A percentile compares a stretch with the other conserved stretches of the same genome.
Conservation (phyloP, 352 stramenopile species). For the Pythium scleroteichum region DNA sequence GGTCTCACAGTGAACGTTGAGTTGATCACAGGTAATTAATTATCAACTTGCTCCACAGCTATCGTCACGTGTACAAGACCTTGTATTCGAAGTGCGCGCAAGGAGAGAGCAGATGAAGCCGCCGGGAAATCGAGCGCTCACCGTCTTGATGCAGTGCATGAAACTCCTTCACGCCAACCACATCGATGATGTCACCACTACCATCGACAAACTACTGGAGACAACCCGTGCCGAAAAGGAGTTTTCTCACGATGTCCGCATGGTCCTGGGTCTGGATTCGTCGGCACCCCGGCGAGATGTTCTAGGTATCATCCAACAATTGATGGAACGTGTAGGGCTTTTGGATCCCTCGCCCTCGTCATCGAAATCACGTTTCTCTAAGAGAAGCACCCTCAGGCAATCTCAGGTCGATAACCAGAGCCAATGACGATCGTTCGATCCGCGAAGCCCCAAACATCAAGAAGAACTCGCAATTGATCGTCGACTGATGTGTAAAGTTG, state of each 20-base stretch:
- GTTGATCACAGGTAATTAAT: too few relatives aligned
- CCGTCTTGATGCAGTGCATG: slow-evolving; percentile 42
- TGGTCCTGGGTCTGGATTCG: slow-evolving; percentile 41
- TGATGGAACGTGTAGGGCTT: slow-evolving; percentile 21
- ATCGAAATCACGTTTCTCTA: neutral
- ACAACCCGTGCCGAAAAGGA: slow-evolving; percentile 35
- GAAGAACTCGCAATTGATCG: slow-evolving; percentile 22
- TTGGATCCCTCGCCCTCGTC: neutral
- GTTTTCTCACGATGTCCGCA: slow-evolving; percentile 34
- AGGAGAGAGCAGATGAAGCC: slow-evolving; percentile 51
- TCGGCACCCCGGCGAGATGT: slow-evolving; percentile 34
- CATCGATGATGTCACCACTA: slow-evolving; percentile 39
- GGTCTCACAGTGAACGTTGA: neutral
- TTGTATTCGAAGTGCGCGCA: slow-evolving; percentile 48
- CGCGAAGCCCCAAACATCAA: slow-evolving; percentile 33
- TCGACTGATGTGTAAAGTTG: slow-evolving; percentile 17
- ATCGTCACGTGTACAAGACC: slow-evolving; percentile 33
- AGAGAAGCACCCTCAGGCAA: neutral
- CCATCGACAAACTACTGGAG: slow-evolving; percentile 44
- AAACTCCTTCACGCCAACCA: slow-evolving; percentile 37
- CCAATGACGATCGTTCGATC: slow-evolving; percentile 19
- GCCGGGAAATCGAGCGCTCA: slow-evolving; percentile 41
- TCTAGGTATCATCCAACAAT: slow-evolving; percentile 26
- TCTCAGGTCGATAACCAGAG: neutral
- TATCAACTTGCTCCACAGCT: slow-evolving; percentile 28